Evolutionary conservation across 1,284 basidiomycete species (phyloP), one percentile per base, ranked within the genome.

Genomic region (Meira miltonrushii): DNA sequence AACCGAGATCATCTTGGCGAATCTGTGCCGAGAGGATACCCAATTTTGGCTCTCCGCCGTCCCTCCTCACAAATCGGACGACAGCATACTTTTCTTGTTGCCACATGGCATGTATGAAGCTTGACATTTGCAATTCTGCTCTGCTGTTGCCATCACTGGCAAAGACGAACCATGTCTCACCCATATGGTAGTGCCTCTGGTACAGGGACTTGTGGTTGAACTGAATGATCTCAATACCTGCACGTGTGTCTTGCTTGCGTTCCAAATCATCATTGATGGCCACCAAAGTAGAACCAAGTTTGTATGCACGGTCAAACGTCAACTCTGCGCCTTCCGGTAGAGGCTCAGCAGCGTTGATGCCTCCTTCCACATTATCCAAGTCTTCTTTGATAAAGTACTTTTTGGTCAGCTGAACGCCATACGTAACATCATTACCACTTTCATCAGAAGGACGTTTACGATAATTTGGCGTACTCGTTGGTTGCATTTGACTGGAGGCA

Each of bases 201-300:
- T 71, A 72, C 12, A 62, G 59, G 33, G 54, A 17, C 13, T 33
- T 77, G 1, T 82, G 83, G 78, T 93, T 88, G 80, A 96, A 94
- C 0, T 88, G 88, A 64, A 89, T 85, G 46, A 97, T 85, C 60
- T 95, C 90, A 40, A 96, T 87, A 0, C 92, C 58, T 6, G 37
- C 12, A 44, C 17, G 15, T 23, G 58, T 63, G 15, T 39, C 37
- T 23, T 33, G 12, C 19, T n/a, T n/a, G 5, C 23, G 23, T 15
- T 53, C 50, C 17, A 53, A 25, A 28, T 46, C 54, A 13, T 65
- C 60, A 4, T 59, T 64, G 77, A 88, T 86, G 1, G 91, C 90
- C 1, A 87, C 87, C 78, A 92, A 91, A 2, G 88, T 89, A 2
- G 88, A 86, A 5, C 94, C 94, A 68, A 96, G 95, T 77, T 91